A percentile compares a stretch with the other conserved stretches of the same genome.
Conservation (phyloP, 306 rosid genomes). For the Cucumis melo region DNA sequence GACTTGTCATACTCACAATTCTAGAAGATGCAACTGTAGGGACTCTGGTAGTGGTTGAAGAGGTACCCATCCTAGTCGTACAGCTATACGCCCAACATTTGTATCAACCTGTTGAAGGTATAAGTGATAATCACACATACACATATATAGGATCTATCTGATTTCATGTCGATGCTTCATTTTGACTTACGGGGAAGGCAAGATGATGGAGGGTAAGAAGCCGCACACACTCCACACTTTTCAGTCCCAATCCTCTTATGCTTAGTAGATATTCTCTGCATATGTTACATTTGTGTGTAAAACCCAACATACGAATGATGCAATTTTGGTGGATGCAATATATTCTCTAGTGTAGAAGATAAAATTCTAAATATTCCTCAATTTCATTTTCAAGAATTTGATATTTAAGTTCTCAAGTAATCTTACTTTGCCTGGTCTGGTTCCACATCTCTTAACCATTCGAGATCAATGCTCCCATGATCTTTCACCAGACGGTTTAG, state of each 20-base stretch:
- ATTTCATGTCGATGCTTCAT: slow-evolving; percentile 7
- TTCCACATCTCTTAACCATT: slow-evolving; percentile 96
- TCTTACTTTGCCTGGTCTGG: slow-evolving; percentile 96
- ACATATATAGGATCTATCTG: slow-evolving; percentile 1
- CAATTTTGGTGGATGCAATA: background rate
- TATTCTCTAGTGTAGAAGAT: background rate
- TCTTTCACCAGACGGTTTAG: slow-evolving; percentile 75
- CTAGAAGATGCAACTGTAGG: slow-evolving; percentile 95
- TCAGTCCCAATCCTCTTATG: slow-evolving; percentile 82
- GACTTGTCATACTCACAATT: slow-evolving; percentile 51
- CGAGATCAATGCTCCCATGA: slow-evolving; percentile 74
- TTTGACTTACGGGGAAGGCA: slow-evolving; percentile 88
- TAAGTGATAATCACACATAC: background rate
- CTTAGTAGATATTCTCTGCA: slow-evolving; percentile 90
- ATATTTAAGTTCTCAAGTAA: slow-evolving; percentile 4
- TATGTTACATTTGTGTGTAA: background rate
- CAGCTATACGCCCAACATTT: slow-evolving; percentile 98
- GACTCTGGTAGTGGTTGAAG: slow-evolving; percentile 99
- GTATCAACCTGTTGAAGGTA: slow-evolving; percentile 76
- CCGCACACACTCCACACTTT: slow-evolving; percentile 98
- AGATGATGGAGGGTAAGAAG: slow-evolving; percentile 98
- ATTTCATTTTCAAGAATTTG: slow-evolving; percentile 12
- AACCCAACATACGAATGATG: background rate
- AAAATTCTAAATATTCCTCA: background rate
- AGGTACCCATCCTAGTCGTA: slow-evolving; percentile 99